Percentiles rank a stretch among this genome's conserved stretches.
Conservation (phyloP, 805 yeast species). For the Candida loeiensis region DNA sequence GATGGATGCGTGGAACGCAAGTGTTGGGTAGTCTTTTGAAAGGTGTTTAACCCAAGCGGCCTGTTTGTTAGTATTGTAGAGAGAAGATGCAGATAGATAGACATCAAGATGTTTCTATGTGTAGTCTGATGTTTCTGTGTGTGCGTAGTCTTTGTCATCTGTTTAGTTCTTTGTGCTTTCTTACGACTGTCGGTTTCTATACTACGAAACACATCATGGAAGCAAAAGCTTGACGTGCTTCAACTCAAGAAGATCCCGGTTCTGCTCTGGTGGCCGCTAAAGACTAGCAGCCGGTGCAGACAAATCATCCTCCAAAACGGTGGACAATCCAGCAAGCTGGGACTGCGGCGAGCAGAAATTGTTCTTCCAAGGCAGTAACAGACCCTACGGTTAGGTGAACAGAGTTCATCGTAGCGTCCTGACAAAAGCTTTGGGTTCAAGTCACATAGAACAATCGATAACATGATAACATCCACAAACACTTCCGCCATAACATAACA, state of each 20-base stretch:
- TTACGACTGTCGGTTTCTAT: conserved; percentile 67
- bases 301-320: conserved; percentile 39
- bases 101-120: not conserved
- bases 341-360: conserved; percentile 53
- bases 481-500: no score
- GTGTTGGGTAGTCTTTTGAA: conserved; percentile 87
- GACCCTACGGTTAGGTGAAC: conserved; percentile 51
- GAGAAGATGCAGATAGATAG: no score
- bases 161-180: not conserved
- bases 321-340: conserved; percentile 45
- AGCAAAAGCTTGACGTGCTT: conserved; percentile 39
- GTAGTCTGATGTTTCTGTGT: not conserved
- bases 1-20: conserved; percentile 97
- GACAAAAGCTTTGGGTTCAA: conserved; percentile 77
- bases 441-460: no score
- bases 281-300: conserved; percentile 33
- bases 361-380: conserved; percentile 98
- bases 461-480: no score
- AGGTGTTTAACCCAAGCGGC: conserved; percentile 98
- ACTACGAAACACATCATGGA: conserved; percentile 68
- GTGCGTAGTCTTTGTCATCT: no score
- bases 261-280: conserved; percentile 46
- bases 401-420: conserved; percentile 48
- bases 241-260: conserved; percentile 81
- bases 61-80: conserved; percentile 44